Evolutionary conservation across 2,329 filamentous ascomycete species (phyloP).

Genomic region (Piedraia hortae): DNA sequence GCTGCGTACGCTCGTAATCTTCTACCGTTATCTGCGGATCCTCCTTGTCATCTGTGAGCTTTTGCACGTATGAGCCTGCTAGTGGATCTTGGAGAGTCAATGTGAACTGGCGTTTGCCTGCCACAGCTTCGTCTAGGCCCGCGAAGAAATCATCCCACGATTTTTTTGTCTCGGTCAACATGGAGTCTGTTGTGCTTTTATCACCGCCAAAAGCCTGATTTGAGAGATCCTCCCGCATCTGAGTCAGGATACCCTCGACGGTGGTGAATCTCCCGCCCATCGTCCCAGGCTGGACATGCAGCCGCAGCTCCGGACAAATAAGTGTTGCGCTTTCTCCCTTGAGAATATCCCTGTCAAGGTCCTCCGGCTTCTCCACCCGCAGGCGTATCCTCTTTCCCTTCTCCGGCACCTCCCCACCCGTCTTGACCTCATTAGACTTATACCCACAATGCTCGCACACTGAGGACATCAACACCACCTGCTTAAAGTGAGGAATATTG

Average conservation of each 20-base stretch:
- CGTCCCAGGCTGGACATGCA: constrained; percentile 76
- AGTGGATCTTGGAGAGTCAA: constrained; percentile 67
- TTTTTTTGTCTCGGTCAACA: constrained; percentile 33
- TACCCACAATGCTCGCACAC: constrained; percentile 74
- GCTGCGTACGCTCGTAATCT: constrained; percentile 62
- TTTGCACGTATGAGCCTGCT: constrained; percentile 82
- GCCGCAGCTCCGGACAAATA: constrained; percentile 59
- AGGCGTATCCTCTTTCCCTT: constrained; percentile 65
- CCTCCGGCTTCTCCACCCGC: constrained; percentile 35
- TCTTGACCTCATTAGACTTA: constrained; percentile 91
- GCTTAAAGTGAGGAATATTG: constrained; percentile 91
- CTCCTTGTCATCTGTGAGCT: constrained; percentile 47
- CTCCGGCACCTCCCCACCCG: constrained; percentile 70
- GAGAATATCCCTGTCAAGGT: constrained; percentile 76
- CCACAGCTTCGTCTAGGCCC: constrained; percentile 48
- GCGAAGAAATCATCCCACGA: constrained; percentile 65
- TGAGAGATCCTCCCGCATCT: constrained; percentile 73
- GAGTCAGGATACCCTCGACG: constrained; percentile 73
- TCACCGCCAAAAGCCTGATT: constrained; percentile 61
- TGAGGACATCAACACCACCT: constrained; percentile 87
- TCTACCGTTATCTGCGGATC: constrained; percentile 61
- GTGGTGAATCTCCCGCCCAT: constrained; percentile 92
- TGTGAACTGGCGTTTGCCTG: constrained; percentile 53
- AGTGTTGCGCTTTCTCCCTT: constrained; percentile 85
- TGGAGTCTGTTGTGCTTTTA: constrained; percentile 39